Evolutionary conservation across 139 green algal genomes (phyloP), one percentile per base, ranked within the genome.

Genomic region (Coelastrella sp.): DNA sequence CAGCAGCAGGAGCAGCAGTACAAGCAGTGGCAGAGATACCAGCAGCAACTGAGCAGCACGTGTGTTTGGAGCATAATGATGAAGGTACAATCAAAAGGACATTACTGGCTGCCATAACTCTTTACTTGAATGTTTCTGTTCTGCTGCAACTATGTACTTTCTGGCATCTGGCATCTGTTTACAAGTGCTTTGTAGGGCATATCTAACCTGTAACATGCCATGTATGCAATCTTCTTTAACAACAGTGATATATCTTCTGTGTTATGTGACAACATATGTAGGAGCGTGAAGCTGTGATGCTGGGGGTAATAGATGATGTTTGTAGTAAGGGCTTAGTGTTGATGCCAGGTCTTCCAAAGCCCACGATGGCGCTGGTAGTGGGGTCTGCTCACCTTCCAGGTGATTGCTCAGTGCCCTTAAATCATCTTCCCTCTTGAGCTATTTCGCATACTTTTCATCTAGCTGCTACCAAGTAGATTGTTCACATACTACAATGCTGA

Each of bases 211-310:
- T 0, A 2, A 1, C 45, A 13, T 57, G 11, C 0, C 15, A 13
- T 57, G 1, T 57, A 23, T 57, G 0, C 45, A 57, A 57, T 57
- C 11, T 57, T 13, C 15, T 57, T 9, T 23, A 9, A 34, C 25
- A 34, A 57, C 21, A 32, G 45, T 23, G 45, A 9, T 57, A 57
- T 57, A n/a, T n/a, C n/a, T n/a, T n/a, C n/a, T n/a, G n/a, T n/a
- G n/a, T n/a, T n/a, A n/a, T n/a, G n/a, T n/a, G n/a, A n/a, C n/a
- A n/a, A n/a, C n/a, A n/a, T 21, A 3, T 81, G 7, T 80, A 89
- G 89, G 89, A 92, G 86, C 89, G 89, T 40, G 89, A 92, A 63
- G 89, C 79, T 8, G 83, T 92, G 5, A 90, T 92, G 89, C 85
- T 34, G 9, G 48, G 50, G 3, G 67, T 86, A 3, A 21, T 83